Percentiles rank a stretch among this genome's conserved stretches.
These are phyloP conservation scores for Beauveria medogensis DNA, from an alignment of 2,329 filamentous ascomycete species.

Conservation along the genomic window DNA sequence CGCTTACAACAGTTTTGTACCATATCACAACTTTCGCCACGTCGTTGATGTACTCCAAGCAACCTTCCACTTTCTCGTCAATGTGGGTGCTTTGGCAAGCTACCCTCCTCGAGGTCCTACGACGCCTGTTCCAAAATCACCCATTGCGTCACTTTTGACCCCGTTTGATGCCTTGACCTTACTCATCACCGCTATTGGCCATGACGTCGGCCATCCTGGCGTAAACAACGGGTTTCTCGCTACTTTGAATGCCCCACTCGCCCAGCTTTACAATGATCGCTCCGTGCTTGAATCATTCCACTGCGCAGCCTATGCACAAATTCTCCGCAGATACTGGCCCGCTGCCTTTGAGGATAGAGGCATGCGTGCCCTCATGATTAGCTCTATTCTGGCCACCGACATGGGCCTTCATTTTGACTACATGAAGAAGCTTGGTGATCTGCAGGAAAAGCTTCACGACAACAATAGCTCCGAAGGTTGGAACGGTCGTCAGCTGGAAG, in stretches of 20 bases:
- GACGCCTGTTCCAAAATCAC: conserved; percentile 39
- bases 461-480: conserved; percentile 62
- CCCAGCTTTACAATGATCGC: conserved; percentile 92
- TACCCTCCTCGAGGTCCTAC: conserved; percentile 39
- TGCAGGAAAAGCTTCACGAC: conserved; percentile 69
- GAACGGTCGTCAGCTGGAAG: conserved; percentile 67
- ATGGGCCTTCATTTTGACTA: conserved; percentile 98
- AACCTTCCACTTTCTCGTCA: conserved; percentile 80
- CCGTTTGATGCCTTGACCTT: conserved; percentile 86
- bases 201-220: conserved; percentile 94
- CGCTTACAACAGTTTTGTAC: conserved; percentile 94
- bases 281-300: conserved; percentile 97
- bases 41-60: conserved; percentile 94
- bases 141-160: conserved; percentile 66
- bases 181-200: conserved; percentile 90
- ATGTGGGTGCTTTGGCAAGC: conserved; percentile 65
- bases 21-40: conserved; percentile 97
- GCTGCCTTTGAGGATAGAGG: conserved; percentile 67
- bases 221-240: conserved; percentile 97
- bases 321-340: conserved; percentile 88
- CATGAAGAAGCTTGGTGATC: conserved; percentile 76
- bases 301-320: conserved; percentile 93
- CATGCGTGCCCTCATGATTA: conserved; percentile 89
- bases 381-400: conserved; percentile 92
- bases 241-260: conserved; percentile 82